Evolutionary conservation across 371 early-diverging fungal genomes (phyloP), one percentile per base, ranked within the genome.

Genomic region (Vairimorpha necatrix): DNA sequence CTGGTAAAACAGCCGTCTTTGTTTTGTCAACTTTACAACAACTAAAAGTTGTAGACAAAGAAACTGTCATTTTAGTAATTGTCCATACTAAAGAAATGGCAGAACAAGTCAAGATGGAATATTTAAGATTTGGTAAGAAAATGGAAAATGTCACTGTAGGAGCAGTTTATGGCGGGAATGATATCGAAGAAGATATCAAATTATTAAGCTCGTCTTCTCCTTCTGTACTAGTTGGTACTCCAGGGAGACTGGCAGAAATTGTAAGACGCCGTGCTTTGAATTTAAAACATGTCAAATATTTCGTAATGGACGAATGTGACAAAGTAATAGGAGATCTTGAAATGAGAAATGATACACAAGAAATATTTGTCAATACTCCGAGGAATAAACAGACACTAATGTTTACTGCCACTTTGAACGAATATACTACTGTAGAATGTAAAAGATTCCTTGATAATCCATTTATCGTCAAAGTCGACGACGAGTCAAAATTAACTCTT

Each of bases 231-330:
- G 94, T 96, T 14, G 95, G 92, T 34, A 96, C 96, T 6, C 97
- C 97, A 1, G 98, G 97, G 22, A 90, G 97, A 84, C 88, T 98
- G 48, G 86, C 95, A 22, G 98, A 96, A 36, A 50, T 83, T 18
- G 48, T 83, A 9, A 48, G 39, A 20, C 69, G 76, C 39, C 72
- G 67, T 38, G 69, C 74, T 47, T 53, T 77, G 20, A 50, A 36
- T 24, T 28, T 82, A 28, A 71, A 75, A 28, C 54, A 72, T 22
- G 65, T 53, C 11, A 36, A 63, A 22, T 90, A 91, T 24, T 89
- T 96, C 81, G 91, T 98, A 38, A 92, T 95, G 91, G 99, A 96
- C 82, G 99, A 96, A 82, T 96, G 96, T 0, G 98, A 98, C 84
- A 96, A 96, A 86, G 87, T 96, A 30, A 28, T 63, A 36, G 63